Conservation (phyloP, 371 early-diverging fungal species). For the Circinella umbellata region DNA sequence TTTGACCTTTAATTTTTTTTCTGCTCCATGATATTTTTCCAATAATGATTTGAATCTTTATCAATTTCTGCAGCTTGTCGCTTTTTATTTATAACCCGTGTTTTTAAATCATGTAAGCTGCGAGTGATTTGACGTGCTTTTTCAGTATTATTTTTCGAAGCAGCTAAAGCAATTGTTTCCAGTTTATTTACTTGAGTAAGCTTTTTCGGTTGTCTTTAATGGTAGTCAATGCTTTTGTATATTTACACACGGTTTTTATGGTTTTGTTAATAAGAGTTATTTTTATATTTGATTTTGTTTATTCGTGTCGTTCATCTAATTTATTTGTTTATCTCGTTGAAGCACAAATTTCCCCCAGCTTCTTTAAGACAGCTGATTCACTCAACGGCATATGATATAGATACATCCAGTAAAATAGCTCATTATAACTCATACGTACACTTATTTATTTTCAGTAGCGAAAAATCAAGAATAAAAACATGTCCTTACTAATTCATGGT, state of each 20-base stretch:
- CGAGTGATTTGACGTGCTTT: conserved; percentile 72
- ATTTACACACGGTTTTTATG: conserved; percentile 51
- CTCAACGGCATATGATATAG: conserved; percentile 78
- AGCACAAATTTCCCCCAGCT: conserved; percentile 99
- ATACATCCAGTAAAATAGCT: too few species aligned
- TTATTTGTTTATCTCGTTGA: conserved; percentile 70
- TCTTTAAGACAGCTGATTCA: conserved; percentile 91
- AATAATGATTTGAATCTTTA: conserved; percentile 37
- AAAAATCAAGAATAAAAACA: neutral
- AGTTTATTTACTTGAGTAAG: conserved; percentile 69
- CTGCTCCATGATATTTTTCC: conserved; percentile 38
- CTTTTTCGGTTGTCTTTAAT: conserved; percentile 86
- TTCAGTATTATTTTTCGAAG: conserved; percentile 68
- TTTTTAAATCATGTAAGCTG: conserved; percentile 32
- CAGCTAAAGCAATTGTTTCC: conserved; percentile 68
- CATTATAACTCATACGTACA: too few species aligned
- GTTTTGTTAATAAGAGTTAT: neutral
- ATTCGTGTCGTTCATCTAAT: neutral
- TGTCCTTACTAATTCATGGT: conserved; percentile 89
- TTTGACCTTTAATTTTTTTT: conserved; percentile 35
- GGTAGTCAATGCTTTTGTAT: conserved; percentile 91
- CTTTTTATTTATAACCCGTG: conserved; percentile 34
- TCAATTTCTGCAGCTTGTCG: conserved; percentile 52
- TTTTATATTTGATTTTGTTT: neutral
- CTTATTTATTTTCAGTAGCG: too few species aligned